phyloP scores from a whole-genome alignment of 805 yeast species.

The Naumovozyma baii region DNA sequence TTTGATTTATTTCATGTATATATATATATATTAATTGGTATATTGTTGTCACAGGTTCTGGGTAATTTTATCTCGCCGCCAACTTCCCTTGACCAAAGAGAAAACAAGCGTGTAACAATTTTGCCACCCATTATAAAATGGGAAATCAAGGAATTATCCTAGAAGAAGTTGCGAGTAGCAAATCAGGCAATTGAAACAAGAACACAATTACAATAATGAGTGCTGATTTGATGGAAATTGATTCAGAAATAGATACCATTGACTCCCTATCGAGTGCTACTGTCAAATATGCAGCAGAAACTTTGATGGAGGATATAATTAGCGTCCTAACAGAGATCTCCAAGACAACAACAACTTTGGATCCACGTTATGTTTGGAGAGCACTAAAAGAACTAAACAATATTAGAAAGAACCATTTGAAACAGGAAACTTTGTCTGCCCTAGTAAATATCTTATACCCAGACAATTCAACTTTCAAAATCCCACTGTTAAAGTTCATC shows the following conservation, averaged over 20 bases:
- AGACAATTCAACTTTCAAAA: slow-evolving; percentile 34
- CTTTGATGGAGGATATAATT: slow-evolving; percentile 27
- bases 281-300: slow-evolving; percentile 27
- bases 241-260: slow-evolving; percentile 9
- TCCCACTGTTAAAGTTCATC: slow-evolving; percentile 34
- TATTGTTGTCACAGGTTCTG: no score
- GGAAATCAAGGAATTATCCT: not conserved
- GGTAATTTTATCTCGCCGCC: no score
- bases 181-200: not conserved
- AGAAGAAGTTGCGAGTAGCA: not conserved
- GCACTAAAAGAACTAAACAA: slow-evolving; percentile 75
- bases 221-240: slow-evolving; percentile 21
- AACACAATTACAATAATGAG: slow-evolving; percentile 7
- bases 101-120: no score
- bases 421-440: slow-evolving; percentile 43
- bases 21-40: no score
- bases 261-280: slow-evolving; percentile 19
- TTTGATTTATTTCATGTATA: no score
- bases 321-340: slow-evolving; percentile 28
- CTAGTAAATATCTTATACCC: slow-evolving; percentile 51
- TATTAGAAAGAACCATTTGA: slow-evolving; percentile 52
- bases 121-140: slow-evolving; percentile 9
- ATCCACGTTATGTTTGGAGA: slow-evolving; percentile 78
- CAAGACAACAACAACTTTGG: slow-evolving; percentile 63
- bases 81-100: no score